A percentile compares a stretch with the other conserved stretches of the same genome.
phyloP scores from a whole-genome alignment of 345 rosid genomes.

The Pseudoturritis turrita region DNA sequence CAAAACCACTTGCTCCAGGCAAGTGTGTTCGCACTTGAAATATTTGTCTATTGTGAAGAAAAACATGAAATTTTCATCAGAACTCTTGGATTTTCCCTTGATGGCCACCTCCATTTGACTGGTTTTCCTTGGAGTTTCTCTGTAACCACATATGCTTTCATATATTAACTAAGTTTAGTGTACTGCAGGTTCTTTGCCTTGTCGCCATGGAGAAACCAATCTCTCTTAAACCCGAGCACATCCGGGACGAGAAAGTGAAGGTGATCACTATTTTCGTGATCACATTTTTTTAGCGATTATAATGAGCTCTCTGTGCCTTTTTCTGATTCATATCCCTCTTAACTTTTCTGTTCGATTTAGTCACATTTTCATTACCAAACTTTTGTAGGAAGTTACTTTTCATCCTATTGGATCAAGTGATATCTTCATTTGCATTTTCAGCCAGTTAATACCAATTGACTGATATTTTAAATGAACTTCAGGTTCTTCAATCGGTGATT shows the following conservation, averaged over 20 bases:
- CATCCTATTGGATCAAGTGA: neutral
- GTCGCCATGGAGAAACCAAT: conserved; percentile 98
- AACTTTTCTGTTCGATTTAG: neutral
- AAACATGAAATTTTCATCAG: conserved; percentile 7
- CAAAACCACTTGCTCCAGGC: conserved; percentile 98
- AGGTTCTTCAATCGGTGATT: conserved; percentile 95
- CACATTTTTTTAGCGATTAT: neutral
- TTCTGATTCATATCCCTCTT: neutral
- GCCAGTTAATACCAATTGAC: conserved; percentile 4
- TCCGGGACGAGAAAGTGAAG: conserved; percentile 99
- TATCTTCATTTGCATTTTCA: neutral
- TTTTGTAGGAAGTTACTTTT: neutral
- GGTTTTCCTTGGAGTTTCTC: neutral
- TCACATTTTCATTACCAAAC: neutral
- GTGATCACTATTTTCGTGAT: conserved; percentile 31
- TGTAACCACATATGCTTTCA: neutral
- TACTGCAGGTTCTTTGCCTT: conserved; percentile 79
- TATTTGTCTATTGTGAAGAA: neutral
- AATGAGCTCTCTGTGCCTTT: neutral
- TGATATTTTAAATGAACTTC: conserved; percentile 22
- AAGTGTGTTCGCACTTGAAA: conserved; percentile 21
- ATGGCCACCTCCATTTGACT: neutral
- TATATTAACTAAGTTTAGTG: conserved; percentile 6
- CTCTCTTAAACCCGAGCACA: conserved; percentile 96
- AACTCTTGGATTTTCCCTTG: neutral